Conservation (phyloP, 352 stramenopile species). For the Pythium guiyangense region DNA sequence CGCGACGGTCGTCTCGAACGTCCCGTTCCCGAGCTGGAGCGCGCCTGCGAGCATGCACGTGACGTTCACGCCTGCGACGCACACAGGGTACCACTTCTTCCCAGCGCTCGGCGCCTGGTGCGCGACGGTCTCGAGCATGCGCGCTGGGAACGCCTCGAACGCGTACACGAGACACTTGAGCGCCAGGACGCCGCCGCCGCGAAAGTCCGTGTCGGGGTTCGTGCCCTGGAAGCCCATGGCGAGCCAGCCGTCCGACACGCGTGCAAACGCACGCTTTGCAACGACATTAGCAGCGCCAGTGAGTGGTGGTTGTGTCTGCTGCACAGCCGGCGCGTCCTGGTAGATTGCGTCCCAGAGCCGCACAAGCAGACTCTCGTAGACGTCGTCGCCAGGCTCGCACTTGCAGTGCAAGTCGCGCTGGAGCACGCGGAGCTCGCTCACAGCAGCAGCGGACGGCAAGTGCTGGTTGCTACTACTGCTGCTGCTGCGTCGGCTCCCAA, state of each 20-base stretch:
- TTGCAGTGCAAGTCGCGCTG: conserved; percentile 68
- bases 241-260: conserved; percentile 56
- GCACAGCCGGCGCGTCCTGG: conserved; percentile 17
- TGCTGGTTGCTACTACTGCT: background rate
- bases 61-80: conserved; percentile 81
- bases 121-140: conserved; percentile 61
- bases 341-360: conserved; percentile 65
- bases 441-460: conserved; percentile 31
- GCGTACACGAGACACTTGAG: conserved; percentile 85
- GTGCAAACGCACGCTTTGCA: conserved; percentile 26
- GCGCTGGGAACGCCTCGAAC: conserved; percentile 64
- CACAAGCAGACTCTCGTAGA: conserved; percentile 60
- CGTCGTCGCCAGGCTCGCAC: conserved; percentile 45
- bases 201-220: conserved; percentile 81
- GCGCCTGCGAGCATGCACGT: conserved; percentile 74
- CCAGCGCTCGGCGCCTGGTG: conserved; percentile 37
- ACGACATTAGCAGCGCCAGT: background rate
- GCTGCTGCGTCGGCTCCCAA: background rate
- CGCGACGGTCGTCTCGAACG: conserved; percentile 32
- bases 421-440: conserved; percentile 40
- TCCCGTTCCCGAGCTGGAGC: conserved; percentile 60
- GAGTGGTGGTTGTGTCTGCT: no score
- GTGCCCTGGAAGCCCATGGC: conserved; percentile 71
- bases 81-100: conserved; percentile 78
- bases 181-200: conserved; percentile 68